phyloP scores from a whole-genome alignment of 306 rosid species.

The Biancaea sappan region DNA sequence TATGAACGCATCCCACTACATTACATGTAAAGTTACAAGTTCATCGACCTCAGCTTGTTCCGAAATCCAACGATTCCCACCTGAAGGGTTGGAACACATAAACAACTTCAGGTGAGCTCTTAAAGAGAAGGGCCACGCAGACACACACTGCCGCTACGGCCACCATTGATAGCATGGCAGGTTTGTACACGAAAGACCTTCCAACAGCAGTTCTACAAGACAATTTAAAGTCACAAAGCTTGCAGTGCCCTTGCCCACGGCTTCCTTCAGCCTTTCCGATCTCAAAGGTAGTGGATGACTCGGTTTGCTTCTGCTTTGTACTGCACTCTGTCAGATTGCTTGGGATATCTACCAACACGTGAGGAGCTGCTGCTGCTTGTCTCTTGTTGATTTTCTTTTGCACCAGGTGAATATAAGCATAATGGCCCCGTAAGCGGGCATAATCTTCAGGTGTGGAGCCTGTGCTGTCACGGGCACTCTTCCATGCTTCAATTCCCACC shows the following conservation, averaged over 20 bases:
- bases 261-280: slow-evolving; percentile 47
- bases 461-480: slow-evolving; percentile 65
- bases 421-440: slow-evolving; percentile 73
- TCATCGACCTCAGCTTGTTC: slow-evolving; percentile 56
- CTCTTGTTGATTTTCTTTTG: slow-evolving; percentile 76
- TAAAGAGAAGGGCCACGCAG: slow-evolving; percentile 91
- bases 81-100: slow-evolving; percentile 90
- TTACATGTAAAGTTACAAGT: slow-evolving; percentile 31
- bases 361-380: slow-evolving; percentile 51
- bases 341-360: slow-evolving; percentile 83
- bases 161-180: slow-evolving; percentile 93
- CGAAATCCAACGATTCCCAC: slow-evolving; percentile 81
- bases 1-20: slow-evolving; percentile 37
- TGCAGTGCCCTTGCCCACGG: slow-evolving; percentile 50
- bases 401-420: slow-evolving; percentile 69
- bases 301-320: slow-evolving; percentile 50
- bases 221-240: slow-evolving; percentile 56
- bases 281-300: slow-evolving; percentile 55
- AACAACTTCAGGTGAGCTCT: slow-evolving; percentile 85
- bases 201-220: slow-evolving; percentile 51
- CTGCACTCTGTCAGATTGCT: slow-evolving; percentile 44
- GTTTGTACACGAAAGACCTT: slow-evolving; percentile 75
- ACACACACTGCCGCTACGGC: slow-evolving; percentile 92
- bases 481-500: slow-evolving; percentile 97
- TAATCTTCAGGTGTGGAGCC: slow-evolving; percentile 89